phyloP scores from a whole-genome alignment of 1,139 yeast genomes.

The Saccharomyces hybrid region DNA sequence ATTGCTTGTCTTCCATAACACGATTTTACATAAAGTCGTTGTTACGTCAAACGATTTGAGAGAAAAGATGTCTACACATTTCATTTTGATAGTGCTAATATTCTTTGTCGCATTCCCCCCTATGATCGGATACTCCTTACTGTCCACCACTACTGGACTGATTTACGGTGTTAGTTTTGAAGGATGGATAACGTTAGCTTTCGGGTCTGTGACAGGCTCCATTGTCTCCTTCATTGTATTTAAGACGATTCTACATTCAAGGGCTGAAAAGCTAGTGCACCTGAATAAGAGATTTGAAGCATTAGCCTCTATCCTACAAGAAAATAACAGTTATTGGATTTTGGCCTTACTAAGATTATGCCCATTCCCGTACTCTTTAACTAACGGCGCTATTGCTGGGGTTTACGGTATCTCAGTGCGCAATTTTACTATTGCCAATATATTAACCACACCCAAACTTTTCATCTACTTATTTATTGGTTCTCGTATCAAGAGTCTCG shows the following conservation, averaged over 20 bases:
- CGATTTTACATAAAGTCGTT: conserved; percentile 40
- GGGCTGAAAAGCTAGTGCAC: conserved; percentile 47
- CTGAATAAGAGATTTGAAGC: conserved; percentile 64
- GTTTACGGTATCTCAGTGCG: conserved; percentile 61
- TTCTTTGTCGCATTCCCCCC: conserved; percentile 74
- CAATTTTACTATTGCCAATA: conserved; percentile 67
- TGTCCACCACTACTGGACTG: conserved; percentile 69
- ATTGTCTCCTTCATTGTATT: conserved; percentile 62
- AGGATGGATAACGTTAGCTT: conserved; percentile 77
- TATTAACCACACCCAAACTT: conserved; percentile 74
- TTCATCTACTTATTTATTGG: conserved; percentile 77
- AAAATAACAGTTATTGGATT: conserved; percentile 57
- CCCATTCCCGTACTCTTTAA: conserved; percentile 86
- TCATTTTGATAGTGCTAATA: conserved; percentile 45
- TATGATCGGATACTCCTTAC: conserved; percentile 68
- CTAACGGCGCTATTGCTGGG: conserved; percentile 88
- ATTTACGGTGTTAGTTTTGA: conserved; percentile 64
- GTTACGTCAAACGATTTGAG: conserved; percentile 37
- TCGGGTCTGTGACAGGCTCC: conserved; percentile 68
- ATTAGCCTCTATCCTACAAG: conserved; percentile 65
- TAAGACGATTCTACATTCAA: conserved; percentile 49
- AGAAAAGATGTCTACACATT: conserved; percentile 38
- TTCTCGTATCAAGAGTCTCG: conserved; percentile 61
- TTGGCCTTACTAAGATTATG: conserved; percentile 71
- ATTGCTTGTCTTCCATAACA: conserved; percentile 43